Evolutionary conservation across 345 rosid genomes (phyloP).

Genomic region (Brassica napus): Da-Ae NC_063434.1:9038001-9038500

Average conservation of each 20-base stretch:
- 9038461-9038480: neutral
- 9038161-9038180: conserved; percentile 46
- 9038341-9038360: conserved; percentile 52
- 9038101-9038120: neutral
- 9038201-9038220: conserved; percentile 39
- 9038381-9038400: conserved; percentile 50
- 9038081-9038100: neutral
- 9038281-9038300: conserved; percentile 6
- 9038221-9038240: conserved; percentile 35
- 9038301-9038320: neutral
- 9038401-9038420: conserved; percentile 43
- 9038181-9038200: conserved; percentile 49
- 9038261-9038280: conserved; percentile 42
- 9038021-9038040: neutral
- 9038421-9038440: conserved; percentile 33
- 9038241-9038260: conserved; percentile 46
- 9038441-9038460: conserved; percentile 1
- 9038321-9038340: conserved; percentile 32
- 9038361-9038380: conserved; percentile 54
- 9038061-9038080: neutral
- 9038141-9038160: conserved; percentile 24
- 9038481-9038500: neutral
- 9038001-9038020: neutral
- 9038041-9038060: neutral
- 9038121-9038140: neutral